A percentile compares a stretch with the other conserved stretches of the same genome.
These are phyloP conservation scores for Myotisia sp. DNA, from an alignment of 2,329 filamentous ascomycete genomes.

Conservation along the genomic window DNA sequence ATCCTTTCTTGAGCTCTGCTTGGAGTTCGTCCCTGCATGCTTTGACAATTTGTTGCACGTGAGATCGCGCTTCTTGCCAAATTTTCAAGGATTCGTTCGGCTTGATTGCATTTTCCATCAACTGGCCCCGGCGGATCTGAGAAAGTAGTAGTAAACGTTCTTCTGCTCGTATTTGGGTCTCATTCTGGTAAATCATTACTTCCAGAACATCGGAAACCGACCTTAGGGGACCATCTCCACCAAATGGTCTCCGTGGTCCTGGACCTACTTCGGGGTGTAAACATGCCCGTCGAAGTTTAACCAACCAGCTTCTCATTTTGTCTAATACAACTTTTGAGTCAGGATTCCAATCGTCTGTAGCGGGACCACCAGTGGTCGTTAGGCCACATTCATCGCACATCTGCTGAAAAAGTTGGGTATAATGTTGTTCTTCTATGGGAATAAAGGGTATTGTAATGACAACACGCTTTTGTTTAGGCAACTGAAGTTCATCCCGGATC, in stretches of 20 bases:
- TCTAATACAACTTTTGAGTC: slow-evolving; percentile 45
- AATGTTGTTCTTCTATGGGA: slow-evolving; percentile 80
- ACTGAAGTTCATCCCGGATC: slow-evolving; percentile 59
- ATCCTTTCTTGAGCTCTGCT: slow-evolving; percentile 27
- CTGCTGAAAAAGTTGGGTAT: slow-evolving; percentile 57
- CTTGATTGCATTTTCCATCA: slow-evolving; percentile 59
- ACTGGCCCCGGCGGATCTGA: slow-evolving; percentile 57
- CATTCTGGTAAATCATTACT: slow-evolving; percentile 80
- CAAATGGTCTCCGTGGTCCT: slow-evolving; percentile 49
- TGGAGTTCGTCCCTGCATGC: slow-evolving; percentile 51
- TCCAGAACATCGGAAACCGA: slow-evolving; percentile 78
- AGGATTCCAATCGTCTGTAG: slow-evolving; percentile 49
- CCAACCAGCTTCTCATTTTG: slow-evolving; percentile 66
- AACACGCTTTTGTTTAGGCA: slow-evolving; percentile 73
- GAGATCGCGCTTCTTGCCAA: slow-evolving; percentile 47
- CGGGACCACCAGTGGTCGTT: slow-evolving; percentile 48
- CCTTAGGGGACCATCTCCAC: slow-evolving; percentile 54
- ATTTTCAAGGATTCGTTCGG: slow-evolving; percentile 54
- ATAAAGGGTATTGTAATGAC: slow-evolving; percentile 85
- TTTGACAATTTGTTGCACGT: slow-evolving; percentile 37
- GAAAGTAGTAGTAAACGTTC: slow-evolving; percentile 52
- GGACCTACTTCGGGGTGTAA: slow-evolving; percentile 71
- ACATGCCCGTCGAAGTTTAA: slow-evolving; percentile 64
- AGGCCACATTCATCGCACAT: slow-evolving; percentile 60
- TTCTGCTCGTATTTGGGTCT: slow-evolving; percentile 49